A percentile compares a stretch with the other conserved stretches of the same genome.
Evolutionary conservation across 352 stramenopile species (phyloP).

Genomic region (Elongisporangium prolatum): DNA sequence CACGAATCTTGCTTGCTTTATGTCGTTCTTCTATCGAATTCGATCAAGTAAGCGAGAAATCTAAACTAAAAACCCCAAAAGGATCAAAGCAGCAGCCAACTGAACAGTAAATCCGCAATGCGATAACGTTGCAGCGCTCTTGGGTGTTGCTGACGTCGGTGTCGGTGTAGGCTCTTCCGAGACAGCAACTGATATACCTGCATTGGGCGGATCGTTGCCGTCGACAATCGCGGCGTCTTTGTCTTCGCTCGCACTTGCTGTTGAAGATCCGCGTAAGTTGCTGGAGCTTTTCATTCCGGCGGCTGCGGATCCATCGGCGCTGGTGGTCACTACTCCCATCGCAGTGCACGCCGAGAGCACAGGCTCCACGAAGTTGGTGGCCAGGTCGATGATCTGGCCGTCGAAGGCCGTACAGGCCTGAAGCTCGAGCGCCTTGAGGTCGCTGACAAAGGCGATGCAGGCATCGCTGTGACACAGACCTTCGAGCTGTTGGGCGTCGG

Average conservation of each 20-base stretch:
- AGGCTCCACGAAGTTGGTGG: neutral
- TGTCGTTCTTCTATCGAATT: neutral
- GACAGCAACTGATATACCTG: neutral
- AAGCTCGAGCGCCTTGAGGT: neutral
- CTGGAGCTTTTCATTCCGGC: neutral
- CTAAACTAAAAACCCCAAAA: neutral
- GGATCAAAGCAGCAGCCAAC: neutral
- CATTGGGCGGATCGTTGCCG: too few relatives aligned
- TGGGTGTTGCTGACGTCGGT: neutral
- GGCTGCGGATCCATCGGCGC: neutral
- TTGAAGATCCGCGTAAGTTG: neutral
- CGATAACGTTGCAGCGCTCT: neutral
- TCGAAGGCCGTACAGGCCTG: neutral
- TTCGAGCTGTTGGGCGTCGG: conserved; percentile 19
- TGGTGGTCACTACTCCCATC: neutral
- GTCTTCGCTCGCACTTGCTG: neutral
- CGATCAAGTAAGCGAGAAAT: neutral
- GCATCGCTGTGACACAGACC: conserved; percentile 21
- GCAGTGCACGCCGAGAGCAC: neutral
- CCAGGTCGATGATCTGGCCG: neutral
- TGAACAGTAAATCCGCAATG: neutral
- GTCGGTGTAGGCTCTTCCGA: neutral
- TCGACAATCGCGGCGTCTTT: neutral
- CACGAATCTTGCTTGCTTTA: too few relatives aligned
- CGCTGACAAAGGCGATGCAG: conserved; percentile 22